A percentile compares a stretch with the other conserved stretches of the same genome.
Conservation (phyloP, 129 eudicot species). For the Saposhnikovia divaricata region DNA sequence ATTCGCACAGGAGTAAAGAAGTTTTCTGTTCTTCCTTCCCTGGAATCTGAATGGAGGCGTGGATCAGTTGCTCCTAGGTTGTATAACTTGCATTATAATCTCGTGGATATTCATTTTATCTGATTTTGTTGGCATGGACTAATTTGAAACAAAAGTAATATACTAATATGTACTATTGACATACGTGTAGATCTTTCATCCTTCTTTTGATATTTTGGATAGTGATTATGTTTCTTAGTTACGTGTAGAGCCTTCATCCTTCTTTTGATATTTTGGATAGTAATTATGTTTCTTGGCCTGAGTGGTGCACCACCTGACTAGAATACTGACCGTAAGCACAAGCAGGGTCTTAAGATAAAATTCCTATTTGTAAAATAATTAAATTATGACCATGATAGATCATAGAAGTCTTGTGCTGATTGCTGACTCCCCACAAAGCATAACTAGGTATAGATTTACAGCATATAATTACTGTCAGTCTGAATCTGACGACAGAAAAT, state of each 20-base stretch:
- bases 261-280: background rate
- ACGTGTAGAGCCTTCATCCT: background rate
- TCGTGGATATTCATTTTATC: background rate
- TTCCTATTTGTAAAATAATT: background rate
- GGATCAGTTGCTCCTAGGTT: conserved; percentile 97
- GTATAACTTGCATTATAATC: conserved; percentile 9
- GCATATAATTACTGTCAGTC: background rate
- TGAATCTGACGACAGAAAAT: background rate
- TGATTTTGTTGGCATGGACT: background rate
- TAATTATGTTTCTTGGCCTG: background rate
- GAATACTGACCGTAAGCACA: background rate
- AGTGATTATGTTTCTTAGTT: background rate
- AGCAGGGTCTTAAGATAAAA: background rate
- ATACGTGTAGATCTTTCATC: background rate
- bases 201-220: background rate
- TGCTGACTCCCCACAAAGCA: background rate
- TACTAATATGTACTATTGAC: background rate
- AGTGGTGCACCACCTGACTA: background rate
- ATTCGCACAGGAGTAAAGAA: conserved; percentile 73
- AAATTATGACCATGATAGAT: background rate
- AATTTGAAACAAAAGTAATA: background rate
- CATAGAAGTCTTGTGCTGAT: background rate
- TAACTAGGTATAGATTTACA: background rate
- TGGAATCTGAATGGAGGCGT: conserved; percentile 87
- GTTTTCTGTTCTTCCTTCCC: conserved; percentile 71